Base-by-base conservation (phyloP, 2,329 filamentous ascomycete species). In the Aspergillus terreus region DNA sequence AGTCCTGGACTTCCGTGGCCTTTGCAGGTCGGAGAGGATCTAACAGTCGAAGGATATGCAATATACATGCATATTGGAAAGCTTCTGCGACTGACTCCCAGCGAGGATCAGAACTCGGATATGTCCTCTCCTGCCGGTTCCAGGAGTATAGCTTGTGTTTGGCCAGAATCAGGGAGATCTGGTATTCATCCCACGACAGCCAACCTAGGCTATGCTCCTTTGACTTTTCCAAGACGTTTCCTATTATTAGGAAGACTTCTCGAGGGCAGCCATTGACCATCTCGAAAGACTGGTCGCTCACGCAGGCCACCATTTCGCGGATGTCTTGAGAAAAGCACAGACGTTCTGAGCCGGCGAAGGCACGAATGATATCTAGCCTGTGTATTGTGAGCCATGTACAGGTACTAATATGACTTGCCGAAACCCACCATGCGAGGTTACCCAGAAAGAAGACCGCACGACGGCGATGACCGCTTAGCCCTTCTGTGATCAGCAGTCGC, bases 351-450 rank as follows among this genome's bases (percentile, higher is more conserved):
- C 58, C 57, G 32, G 65, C 54, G 42, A 66, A 62, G 6, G 61
- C 60, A 6, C 65, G 64, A 27, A 67, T 63, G 10, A 67, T 65
- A 51, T 67, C 65, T n/a, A 67, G 54, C 64, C 64, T 67, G 23
- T 11, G 3, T 4, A 3, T 4, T 10, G 15, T 42, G 19, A 23
- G 30, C 15, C 14, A 7, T 40, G 32, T 9, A 27, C 5, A 14
- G 11, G 4, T n/a, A 15, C 19, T 17, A 7, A 47, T 15, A 12
- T 21, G 4, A n/a, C 12, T 32, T 6, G 17, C 6, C 6, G 10
- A 2, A 5, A 51, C 57, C 48, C 49, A 63, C 65, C 64, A 67
- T 12, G 62, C 60, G 19, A 67, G 50, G 23, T 67, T 67, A 0
- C 65, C 64, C 3, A 67, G 41, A 21, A 67, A 67, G 40, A 67